Percentiles rank a stretch among this genome's conserved stretches.
Evolutionary conservation across 192 early-diverging fungal genomes (phyloP).

Genomic region (Gorgonomyces haynaldii): DNA sequence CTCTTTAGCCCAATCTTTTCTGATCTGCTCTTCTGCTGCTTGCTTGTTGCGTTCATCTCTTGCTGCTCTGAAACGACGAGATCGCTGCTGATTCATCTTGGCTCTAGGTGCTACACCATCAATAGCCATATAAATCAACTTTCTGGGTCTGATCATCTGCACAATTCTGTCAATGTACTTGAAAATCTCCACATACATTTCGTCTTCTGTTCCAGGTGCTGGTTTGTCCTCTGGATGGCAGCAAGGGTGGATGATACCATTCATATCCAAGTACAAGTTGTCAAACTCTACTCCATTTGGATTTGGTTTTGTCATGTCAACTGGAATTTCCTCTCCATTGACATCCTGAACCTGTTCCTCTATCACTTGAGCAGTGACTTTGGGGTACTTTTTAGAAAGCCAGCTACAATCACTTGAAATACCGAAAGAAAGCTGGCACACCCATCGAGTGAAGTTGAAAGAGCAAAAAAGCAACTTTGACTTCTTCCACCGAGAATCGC

Average conservation of each 20-base stretch:
- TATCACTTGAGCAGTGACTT: conserved; percentile 39
- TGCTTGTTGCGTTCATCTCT: conserved; percentile 63
- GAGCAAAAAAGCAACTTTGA: not conserved
- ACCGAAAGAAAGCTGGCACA: conserved; percentile 21
- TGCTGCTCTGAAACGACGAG: conserved; percentile 89
- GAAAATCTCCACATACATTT: conserved; percentile 94
- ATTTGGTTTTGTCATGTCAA: conserved; percentile 79
- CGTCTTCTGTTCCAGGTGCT: conserved; percentile 37
- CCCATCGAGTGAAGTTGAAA: conserved; percentile 14
- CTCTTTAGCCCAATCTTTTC: conserved; percentile 31
- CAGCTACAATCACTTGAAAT: conserved; percentile 12
- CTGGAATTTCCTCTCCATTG: conserved; percentile 67
- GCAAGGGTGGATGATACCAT: conserved; percentile 67
- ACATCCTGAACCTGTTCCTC: conserved; percentile 60
- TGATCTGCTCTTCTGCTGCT: conserved; percentile 27
- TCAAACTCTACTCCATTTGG: conserved; percentile 87
- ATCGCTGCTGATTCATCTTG: conserved; percentile 99
- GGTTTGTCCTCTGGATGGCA: conserved; percentile 45
- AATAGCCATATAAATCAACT: conserved; percentile 95
- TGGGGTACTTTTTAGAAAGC: conserved; percentile 47
- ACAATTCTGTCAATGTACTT: conserved; percentile 93
- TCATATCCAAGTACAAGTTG: conserved; percentile 98
- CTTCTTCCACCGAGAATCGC: not conserved
- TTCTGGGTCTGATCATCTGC: conserved; percentile 81
- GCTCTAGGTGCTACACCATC: conserved; percentile 93